A percentile compares a stretch with the other conserved stretches of the same genome.
Evolutionary conservation across 495 filamentous ascomycete species (phyloP).

Genomic region (Neurospora pannonica): DNA sequence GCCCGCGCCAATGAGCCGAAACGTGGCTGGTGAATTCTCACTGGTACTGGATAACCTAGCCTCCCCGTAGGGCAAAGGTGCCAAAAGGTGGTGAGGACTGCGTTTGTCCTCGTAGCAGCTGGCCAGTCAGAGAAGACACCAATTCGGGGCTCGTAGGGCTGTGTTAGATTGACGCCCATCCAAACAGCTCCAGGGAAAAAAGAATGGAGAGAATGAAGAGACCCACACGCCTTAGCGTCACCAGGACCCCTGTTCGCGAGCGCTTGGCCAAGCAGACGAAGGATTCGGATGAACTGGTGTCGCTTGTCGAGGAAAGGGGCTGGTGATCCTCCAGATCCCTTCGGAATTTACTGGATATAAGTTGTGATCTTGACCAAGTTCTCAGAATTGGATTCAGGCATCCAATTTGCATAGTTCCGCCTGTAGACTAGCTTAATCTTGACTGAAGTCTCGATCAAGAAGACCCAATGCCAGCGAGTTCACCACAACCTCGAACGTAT

Average conservation of each 20-base stretch:
- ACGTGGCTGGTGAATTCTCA: neutral
- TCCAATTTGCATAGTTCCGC: neutral
- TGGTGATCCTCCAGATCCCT: neutral
- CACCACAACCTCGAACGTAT: neutral
- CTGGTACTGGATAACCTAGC: neutral
- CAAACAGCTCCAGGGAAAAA: neutral
- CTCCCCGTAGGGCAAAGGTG: neutral
- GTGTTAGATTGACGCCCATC: slow-evolving; percentile 8
- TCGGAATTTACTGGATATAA: neutral
- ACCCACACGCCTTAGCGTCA: neutral
- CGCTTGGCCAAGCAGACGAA: neutral
- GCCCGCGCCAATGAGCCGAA: neutral
- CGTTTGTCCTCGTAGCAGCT: slow-evolving; percentile 2
- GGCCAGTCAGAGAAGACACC: slow-evolving; percentile 3
- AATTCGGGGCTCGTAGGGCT: slow-evolving; percentile 9
- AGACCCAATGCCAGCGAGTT: neutral
- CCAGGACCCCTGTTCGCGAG: neutral
- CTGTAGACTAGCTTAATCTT: neutral
- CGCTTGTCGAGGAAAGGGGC: neutral
- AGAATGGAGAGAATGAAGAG: neutral
- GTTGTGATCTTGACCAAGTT: neutral
- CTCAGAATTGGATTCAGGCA: neutral
- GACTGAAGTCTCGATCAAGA: neutral
- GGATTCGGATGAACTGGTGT: neutral
- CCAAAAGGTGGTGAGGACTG: neutral